Base-by-base conservation (phyloP, 2,329 filamentous ascomycete genomes). In the Verticillium nubilum region DNA sequence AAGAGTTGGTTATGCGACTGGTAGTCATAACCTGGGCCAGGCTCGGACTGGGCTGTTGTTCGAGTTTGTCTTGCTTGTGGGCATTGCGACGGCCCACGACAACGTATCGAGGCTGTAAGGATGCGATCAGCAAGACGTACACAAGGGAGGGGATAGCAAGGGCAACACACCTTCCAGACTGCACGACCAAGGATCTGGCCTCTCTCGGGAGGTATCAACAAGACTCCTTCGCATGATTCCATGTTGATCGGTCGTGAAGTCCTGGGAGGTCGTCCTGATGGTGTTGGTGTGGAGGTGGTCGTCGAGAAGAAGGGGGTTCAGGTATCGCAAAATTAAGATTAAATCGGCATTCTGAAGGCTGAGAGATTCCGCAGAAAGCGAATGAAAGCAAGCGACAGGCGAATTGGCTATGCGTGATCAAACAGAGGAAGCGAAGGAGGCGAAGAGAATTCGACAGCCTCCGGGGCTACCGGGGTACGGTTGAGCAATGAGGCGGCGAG, bases 41-140 rank as follows among this genome's bases (percentile, higher is more conserved):
- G 58, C 70, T 71, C 33, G 71, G 68, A 62, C 71, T 75, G 29
- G 70, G 62, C 57, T 73, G 72, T 28, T 70, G 66, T 47, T 77
- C 57, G 12, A 29, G 42, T 27, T 75, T 65, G 74, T 73, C 53
- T 59, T 52, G 56, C 57, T 62, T 63, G 29, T 69, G 69, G 29
- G 72, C 63, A 59, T 61, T 65, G 58, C 70, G 70, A 58, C 69
- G 68, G 59, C 83, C 83, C 59, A 87, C 74, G 59, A 85, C 76
- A 54, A 88, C 79, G 70, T 84, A 86, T 71, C 86, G 84, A 68
- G 80, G 67, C 85, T 87, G 68, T 37, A 52, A 61, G 27, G 25
- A 60, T 42, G 67, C 52, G 67, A 61, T 63, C 58, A 61, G 61
- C 59, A 35, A 58, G 29, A 61, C 53, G 61, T 29, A 5, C 28